Conservation (phyloP, 306 rosid species). For the Vigna unguiculata region DNA sequence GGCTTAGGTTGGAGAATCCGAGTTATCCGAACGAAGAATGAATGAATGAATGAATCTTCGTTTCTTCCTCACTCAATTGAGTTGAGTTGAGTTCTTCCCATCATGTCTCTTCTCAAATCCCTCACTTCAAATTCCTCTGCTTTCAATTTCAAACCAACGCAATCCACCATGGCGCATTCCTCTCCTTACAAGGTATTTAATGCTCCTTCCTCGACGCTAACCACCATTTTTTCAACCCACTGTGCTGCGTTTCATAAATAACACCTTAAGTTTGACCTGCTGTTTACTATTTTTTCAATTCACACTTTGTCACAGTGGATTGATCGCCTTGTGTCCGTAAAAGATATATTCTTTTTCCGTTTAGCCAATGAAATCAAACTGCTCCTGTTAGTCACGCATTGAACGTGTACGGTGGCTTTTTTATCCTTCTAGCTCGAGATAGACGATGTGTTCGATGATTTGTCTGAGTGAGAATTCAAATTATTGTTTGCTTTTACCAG, state of each 20-base stretch:
- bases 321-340: background rate
- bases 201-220: background rate
- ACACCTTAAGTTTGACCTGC: background rate
- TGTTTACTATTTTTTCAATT: background rate
- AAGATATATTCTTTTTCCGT: background rate
- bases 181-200: constrained; percentile 66
- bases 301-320: background rate
- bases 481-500: background rate
- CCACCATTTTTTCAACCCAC: background rate
- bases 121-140: constrained; percentile 62
- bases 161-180: constrained; percentile 57
- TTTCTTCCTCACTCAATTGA: background rate
- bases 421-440: constrained; percentile 11
- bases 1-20: background rate
- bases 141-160: constrained; percentile 50
- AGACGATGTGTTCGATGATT: constrained; percentile 49
- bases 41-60: background rate
- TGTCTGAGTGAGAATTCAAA: constrained; percentile 43
- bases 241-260: background rate
- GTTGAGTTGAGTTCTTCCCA: constrained; percentile 19
- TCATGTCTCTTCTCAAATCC: constrained; percentile 59
- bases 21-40: constrained; percentile 20
- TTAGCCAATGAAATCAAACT: background rate
- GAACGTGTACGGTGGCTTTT: background rate
- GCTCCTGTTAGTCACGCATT: constrained; percentile 2